Percentiles rank a stretch among this genome's conserved stretches.
Conservation (phyloP, 1,284 basidiomycete genomes). For the Apiotrichum laibachii region DNA sequence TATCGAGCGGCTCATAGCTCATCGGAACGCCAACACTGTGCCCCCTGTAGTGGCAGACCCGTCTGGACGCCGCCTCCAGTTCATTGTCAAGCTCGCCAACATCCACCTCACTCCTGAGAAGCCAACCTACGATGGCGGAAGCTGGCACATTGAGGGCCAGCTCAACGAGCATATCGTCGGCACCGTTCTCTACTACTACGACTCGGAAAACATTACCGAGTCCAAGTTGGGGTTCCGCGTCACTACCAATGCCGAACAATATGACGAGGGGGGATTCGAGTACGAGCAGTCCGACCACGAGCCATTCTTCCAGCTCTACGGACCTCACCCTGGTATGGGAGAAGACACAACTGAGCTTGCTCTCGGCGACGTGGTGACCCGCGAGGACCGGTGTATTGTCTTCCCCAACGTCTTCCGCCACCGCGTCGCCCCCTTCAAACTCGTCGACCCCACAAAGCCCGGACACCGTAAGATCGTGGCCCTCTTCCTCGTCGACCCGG, state of each 20-base stretch:
- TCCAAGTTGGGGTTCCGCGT: conserved; percentile 1
- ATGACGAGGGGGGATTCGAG: not conserved
- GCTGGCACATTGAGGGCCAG: conserved; percentile 9
- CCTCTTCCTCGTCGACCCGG: conserved; percentile 19
- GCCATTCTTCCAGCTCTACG: not conserved
- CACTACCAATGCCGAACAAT: not conserved
- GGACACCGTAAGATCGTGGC: conserved; percentile 20
- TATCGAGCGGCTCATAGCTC: not conserved
- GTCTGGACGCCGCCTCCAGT: not conserved
- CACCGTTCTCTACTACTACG: conserved; percentile 9
- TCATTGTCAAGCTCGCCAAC: conserved; percentile 14
- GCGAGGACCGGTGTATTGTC: not conserved
- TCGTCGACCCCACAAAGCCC: conserved; percentile 6
- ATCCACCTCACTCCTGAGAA: conserved; percentile 12
- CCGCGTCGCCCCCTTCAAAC: conserved; percentile 12
- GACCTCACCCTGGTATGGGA: no score
- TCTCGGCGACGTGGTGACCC: no score
- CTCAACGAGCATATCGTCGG: conserved; percentile 9
- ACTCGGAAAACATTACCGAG: conserved; percentile 5
- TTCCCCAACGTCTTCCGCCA: conserved; percentile 21
- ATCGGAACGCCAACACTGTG: conserved; percentile 19
- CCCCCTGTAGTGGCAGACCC: not conserved
- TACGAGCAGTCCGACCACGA: conserved; percentile 14
- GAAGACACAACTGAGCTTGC: no score
- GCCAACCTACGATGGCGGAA: conserved; percentile 5